Conservation (phyloP, 164 flowering plant genomes). For the Vitis riparia region DNA sequence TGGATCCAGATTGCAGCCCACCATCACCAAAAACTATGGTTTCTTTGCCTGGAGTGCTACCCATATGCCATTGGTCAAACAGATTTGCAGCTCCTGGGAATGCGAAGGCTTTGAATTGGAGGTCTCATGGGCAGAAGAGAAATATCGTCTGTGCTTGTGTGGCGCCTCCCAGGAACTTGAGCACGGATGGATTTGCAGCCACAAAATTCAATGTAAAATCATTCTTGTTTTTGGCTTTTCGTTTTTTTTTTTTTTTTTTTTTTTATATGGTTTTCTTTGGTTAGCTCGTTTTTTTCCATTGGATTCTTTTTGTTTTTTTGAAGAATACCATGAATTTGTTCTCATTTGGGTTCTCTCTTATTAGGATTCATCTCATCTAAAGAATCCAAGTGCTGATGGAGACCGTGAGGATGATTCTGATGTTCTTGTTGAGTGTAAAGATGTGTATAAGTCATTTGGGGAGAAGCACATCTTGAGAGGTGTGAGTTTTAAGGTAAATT, state of each 20-base stretch:
- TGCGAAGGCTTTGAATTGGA: slow-evolving; percentile 11
- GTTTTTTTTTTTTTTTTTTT: background rate
- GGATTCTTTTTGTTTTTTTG: no score
- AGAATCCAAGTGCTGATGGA: slow-evolving; percentile 16
- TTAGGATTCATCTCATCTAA: slow-evolving; percentile 41
- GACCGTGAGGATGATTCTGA: slow-evolving; percentile 58
- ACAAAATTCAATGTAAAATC: slow-evolving; percentile 31
- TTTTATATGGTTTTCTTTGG: background rate
- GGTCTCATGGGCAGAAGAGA: slow-evolving; percentile 21
- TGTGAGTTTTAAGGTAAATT: slow-evolving; percentile 90
- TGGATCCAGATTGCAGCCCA: background rate
- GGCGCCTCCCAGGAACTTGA: slow-evolving; percentile 45
- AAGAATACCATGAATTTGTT: background rate
- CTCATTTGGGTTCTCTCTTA: background rate
- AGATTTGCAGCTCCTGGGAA: slow-evolving; percentile 7
- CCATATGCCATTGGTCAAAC: slow-evolving; percentile 10
- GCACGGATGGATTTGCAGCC: slow-evolving; percentile 18
- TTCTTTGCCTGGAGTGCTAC: slow-evolving; percentile 12
- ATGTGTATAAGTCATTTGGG: slow-evolving; percentile 92
- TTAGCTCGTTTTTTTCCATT: no score
- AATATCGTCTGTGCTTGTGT: slow-evolving; percentile 54
- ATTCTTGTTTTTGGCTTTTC: background rate
- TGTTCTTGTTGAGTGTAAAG: slow-evolving; percentile 84
- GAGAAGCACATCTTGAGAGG: slow-evolving; percentile 89
- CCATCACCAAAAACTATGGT: background rate